Conservation (phyloP, 1,284 basidiomycete genomes). For the Wallemia hederae region DNA sequence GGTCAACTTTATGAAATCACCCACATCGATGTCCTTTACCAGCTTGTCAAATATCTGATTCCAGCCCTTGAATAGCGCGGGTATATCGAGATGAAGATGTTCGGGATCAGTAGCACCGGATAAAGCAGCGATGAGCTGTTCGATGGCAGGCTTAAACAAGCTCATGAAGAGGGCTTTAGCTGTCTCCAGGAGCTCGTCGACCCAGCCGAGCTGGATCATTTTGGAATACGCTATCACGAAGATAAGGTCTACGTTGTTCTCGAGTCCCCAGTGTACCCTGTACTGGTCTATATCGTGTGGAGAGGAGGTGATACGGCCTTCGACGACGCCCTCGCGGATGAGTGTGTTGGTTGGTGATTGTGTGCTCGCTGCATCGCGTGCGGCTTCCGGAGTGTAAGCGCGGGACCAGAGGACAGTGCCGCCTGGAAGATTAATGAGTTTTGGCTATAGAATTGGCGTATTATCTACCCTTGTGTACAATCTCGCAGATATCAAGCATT, state of each 20-base stretch:
- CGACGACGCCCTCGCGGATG: slow-evolving; percentile 65
- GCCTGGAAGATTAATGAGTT: slow-evolving; percentile 21
- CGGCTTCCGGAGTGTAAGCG: slow-evolving; percentile 62
- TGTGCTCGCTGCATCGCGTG: slow-evolving; percentile 37
- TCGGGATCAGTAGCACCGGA: slow-evolving; percentile 20
- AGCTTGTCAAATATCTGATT: slow-evolving; percentile 49
- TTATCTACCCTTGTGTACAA: background rate
- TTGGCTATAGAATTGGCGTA: background rate
- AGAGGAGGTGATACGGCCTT: slow-evolving; percentile 26
- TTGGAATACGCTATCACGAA: slow-evolving; percentile 96
- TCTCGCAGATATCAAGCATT: background rate
- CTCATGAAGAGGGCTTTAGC: slow-evolving; percentile 60
- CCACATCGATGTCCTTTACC: slow-evolving; percentile 32
- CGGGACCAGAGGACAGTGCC: slow-evolving; percentile 75
- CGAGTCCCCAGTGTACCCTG: slow-evolving; percentile 68
- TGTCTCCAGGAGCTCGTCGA: slow-evolving; percentile 53
- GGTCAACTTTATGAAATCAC: background rate
- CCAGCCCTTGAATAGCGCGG: slow-evolving; percentile 46
- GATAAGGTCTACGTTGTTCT: slow-evolving; percentile 73
- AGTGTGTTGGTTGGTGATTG: slow-evolving; percentile 60
- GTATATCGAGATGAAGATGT: slow-evolving; percentile 26
- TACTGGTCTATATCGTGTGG: slow-evolving; percentile 65
- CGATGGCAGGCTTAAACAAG: slow-evolving; percentile 50
- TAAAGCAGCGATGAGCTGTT: slow-evolving; percentile 48
- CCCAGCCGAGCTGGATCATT: slow-evolving; percentile 77